Conservation (phyloP, 495 filamentous ascomycete species). For the Lasiosphaeria miniovina region DNA sequence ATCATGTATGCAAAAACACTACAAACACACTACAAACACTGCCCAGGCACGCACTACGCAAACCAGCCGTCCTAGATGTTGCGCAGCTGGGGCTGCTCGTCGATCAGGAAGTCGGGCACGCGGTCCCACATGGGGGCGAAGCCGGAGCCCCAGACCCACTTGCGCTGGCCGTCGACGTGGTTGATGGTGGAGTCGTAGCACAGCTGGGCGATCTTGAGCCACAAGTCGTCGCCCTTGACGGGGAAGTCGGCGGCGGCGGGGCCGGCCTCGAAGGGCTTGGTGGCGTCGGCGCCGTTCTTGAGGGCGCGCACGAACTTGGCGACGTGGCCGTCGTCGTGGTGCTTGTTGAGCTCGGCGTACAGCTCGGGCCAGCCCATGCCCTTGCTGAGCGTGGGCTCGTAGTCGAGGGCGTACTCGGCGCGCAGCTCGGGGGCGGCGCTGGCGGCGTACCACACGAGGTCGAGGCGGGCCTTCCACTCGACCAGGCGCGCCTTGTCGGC, state of each 20-base stretch:
- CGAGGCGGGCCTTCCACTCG: constrained; percentile 38
- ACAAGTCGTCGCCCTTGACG: constrained; percentile 28
- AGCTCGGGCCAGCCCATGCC: constrained; percentile 31
- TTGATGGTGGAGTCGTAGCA: constrained; percentile 31
- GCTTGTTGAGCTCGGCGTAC: constrained; percentile 27
- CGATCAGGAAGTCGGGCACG: too few relatives aligned
- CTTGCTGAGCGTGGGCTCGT: constrained; percentile 8
- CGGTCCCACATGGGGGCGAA: constrained; percentile 8
- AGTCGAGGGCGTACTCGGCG: constrained; percentile 5
- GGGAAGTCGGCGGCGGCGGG: constrained; percentile 14
- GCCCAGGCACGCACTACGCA: too few relatives aligned
- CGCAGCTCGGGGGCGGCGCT: constrained; percentile 21
- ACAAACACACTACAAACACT: too few relatives aligned
- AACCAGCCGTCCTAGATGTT: too few relatives aligned
- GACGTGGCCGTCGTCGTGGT: constrained; percentile 40
- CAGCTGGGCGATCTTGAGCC: constrained; percentile 38
- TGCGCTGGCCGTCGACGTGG: constrained; percentile 24
- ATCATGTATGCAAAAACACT: too few relatives aligned
- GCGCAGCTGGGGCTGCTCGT: too few relatives aligned
- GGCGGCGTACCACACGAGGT: constrained; percentile 38
- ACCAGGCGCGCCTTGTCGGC: constrained; percentile 31
- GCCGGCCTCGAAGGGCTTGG: constrained; percentile 19
- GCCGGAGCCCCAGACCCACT: constrained; percentile 45
- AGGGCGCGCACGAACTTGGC: constrained; percentile 37
- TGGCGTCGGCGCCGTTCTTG: constrained; percentile 33